Conservation (phyloP, 805 yeast species). For the Candida tallmaniae region DNA sequence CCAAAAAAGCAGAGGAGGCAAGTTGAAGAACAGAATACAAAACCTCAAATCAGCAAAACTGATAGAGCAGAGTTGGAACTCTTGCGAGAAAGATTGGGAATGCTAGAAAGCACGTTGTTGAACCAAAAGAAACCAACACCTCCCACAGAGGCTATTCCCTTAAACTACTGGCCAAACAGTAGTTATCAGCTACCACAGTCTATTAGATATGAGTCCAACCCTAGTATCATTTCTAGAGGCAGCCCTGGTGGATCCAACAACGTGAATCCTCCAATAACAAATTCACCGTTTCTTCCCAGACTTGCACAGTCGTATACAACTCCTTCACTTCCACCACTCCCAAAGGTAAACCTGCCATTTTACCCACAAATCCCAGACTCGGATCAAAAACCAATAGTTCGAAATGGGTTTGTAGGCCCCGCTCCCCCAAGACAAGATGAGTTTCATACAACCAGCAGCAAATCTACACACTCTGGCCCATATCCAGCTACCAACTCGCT, state of each 20-base stretch:
- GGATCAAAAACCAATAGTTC: too few species aligned
- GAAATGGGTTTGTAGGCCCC: too few species aligned
- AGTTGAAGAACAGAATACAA: neutral
- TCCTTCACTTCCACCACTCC: neutral
- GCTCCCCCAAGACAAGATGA: too few species aligned
- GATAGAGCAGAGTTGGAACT: constrained; percentile 13
- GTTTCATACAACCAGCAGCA: too few species aligned
- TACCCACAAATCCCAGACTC: neutral
- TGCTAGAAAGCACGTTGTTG: constrained; percentile 12
- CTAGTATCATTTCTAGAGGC: neutral
- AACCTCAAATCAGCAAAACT: neutral
- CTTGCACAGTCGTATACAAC: neutral
- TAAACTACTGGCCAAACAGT: constrained; percentile 2
- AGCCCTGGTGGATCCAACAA: neutral
- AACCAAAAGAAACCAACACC: neutral
- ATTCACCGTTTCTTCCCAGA: neutral
- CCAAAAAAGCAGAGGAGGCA: neutral
- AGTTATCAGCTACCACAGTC: neutral
- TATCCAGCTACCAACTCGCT: too few species aligned
- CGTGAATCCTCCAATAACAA: neutral
- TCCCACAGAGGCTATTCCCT: constrained; percentile 3
- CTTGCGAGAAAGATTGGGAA: constrained; percentile 16
- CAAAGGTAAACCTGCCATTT: neutral
- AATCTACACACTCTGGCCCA: too few species aligned
- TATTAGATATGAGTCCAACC: neutral